A percentile compares a stretch with the other conserved stretches of the same genome.
Conservation (phyloP, 2,329 filamentous ascomycete species). For the Fusarium sp. region DNA sequence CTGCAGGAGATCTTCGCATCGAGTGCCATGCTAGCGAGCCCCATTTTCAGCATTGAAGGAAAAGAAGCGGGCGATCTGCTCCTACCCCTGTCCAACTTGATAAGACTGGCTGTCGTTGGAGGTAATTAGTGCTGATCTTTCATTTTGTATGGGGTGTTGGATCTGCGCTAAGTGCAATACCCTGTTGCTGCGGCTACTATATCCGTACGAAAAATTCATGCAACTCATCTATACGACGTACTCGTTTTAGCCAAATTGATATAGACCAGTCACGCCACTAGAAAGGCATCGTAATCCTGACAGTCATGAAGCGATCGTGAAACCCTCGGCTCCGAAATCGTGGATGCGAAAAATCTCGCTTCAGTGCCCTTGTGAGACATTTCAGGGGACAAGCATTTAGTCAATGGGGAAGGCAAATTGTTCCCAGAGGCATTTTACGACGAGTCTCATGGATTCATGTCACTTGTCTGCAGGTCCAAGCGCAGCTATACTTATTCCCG, state of each 20-base stretch:
- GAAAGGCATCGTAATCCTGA: background rate
- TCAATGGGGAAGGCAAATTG: background rate
- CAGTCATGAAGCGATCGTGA: background rate
- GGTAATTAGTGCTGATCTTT: conserved; percentile 2
- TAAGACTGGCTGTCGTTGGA: background rate
- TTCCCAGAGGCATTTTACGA: background rate
- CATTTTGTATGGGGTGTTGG: background rate
- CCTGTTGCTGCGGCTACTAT: background rate
- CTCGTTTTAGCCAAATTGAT: no score
- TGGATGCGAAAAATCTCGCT: background rate
- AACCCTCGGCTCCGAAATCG: background rate
- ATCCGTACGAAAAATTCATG: background rate
- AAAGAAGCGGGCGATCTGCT: background rate
- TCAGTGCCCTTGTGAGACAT: background rate
- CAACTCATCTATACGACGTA: background rate
- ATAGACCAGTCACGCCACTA: no score
- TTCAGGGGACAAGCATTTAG: background rate
- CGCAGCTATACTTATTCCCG: conserved; percentile 4
- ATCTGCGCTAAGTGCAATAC: background rate
- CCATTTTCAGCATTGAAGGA: background rate
- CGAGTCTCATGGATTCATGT: background rate
- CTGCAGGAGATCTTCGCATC: background rate
- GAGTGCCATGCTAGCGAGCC: background rate
- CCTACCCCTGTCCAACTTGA: background rate
- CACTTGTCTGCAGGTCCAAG: background rate